Percentiles rank a stretch among this genome's conserved stretches.
phyloP scores from a whole-genome alignment of 805 yeast species.

The Debaryomyces castellii region DNA sequence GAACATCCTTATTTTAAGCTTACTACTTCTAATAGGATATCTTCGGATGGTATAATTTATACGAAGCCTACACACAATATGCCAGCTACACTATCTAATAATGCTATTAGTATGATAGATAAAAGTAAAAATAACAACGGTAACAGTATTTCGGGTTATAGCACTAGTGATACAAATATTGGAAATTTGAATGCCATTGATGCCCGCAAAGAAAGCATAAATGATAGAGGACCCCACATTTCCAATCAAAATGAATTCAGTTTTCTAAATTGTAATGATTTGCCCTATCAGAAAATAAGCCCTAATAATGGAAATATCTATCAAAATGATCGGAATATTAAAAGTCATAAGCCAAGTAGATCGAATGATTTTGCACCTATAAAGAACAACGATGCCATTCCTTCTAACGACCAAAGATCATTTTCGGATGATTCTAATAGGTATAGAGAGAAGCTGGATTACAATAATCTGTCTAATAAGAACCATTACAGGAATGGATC shows the following conservation, averaged over 20 bases:
- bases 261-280: background rate
- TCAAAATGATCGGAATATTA: background rate
- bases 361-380: background rate
- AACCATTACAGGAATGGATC: conserved; percentile 28
- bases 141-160: background rate
- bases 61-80: background rate
- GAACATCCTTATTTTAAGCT: background rate
- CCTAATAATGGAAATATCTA: background rate
- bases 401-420: background rate
- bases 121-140: background rate
- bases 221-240: background rate
- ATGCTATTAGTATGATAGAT: background rate
- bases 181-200: background rate
- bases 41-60: conserved; percentile 24
- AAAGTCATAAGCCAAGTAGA: background rate
- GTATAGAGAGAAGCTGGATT: background rate
- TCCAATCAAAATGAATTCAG: background rate
- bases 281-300: background rate
- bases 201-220: background rate
- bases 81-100: background rate
- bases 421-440: background rate
- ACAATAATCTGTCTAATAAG: background rate
- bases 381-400: background rate
- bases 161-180: background rate
- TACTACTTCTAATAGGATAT: conserved; percentile 7